phyloP scores from a whole-genome alignment of 2,329 filamentous ascomycete genomes.

The Thelonectria rubi region DNA sequence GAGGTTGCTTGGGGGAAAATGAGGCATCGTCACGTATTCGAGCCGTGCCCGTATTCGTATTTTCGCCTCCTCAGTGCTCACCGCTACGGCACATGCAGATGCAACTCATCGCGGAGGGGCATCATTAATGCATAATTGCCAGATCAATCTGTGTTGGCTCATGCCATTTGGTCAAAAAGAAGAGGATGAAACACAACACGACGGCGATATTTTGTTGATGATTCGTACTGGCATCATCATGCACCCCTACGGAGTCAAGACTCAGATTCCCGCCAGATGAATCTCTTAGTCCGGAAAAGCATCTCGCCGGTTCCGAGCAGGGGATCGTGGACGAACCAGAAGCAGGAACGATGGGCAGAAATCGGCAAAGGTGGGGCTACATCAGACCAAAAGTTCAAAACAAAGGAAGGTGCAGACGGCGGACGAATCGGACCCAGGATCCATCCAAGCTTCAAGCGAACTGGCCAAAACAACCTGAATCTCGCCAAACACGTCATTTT shows the following conservation, averaged over 20 bases:
- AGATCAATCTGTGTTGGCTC: neutral
- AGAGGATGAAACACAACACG: neutral
- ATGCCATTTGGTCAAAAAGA: neutral
- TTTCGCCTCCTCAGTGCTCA: neutral
- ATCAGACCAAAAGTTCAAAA: neutral
- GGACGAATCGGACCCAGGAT: neutral
- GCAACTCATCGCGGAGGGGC: neutral
- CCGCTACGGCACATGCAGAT: neutral
- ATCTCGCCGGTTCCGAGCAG: neutral
- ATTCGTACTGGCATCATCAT: no score
- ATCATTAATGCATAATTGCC: neutral
- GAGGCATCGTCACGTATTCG: neutral
- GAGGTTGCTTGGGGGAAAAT: neutral
- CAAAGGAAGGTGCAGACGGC: neutral
- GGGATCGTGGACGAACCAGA: neutral
- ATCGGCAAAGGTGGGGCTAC: neutral
- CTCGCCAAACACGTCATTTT: constrained; percentile 14
- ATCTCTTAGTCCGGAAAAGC: neutral
- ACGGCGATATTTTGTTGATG: no score
- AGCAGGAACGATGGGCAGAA: neutral
- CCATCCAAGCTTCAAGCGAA: constrained; percentile 8
- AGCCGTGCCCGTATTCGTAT: neutral
- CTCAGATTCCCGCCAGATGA: neutral
- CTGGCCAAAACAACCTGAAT: constrained; percentile 17
- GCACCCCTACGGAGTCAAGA: no score